Evolutionary conservation across 148 eudicot genomes (phyloP).

Genomic region (Simmondsia chinensis): DNA sequence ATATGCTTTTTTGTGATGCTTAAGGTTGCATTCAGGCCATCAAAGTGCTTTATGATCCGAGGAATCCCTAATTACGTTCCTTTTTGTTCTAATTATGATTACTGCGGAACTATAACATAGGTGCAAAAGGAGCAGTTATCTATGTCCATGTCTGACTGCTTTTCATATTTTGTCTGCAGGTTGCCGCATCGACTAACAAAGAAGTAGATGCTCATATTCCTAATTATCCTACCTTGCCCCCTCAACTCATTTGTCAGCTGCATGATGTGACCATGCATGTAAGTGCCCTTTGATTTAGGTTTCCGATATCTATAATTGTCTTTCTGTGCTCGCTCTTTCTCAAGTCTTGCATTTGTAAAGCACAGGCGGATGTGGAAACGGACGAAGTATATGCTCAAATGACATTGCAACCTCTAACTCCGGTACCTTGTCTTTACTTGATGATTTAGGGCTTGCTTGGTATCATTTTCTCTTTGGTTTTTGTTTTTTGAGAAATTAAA

Average conservation of each 20-base stretch:
- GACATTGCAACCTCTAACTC: conserved; percentile 69
- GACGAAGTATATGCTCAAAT: conserved; percentile 49
- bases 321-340: conserved; percentile 6
- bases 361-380: conserved; percentile 43
- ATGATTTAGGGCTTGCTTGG: too few species aligned
- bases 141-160: neutral
- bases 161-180: conserved; percentile 18
- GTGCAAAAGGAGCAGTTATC: too few species aligned
- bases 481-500: too few species aligned
- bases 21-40: too few species aligned
- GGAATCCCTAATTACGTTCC: too few species aligned
- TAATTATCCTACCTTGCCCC: conserved; percentile 29
- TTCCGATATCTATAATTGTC: neutral
- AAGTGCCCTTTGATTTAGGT: conserved; percentile 2
- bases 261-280: conserved; percentile 43
- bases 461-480: neutral
- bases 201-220: conserved; percentile 29
- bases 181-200: conserved; percentile 31
- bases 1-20: too few species aligned
- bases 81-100: too few species aligned
- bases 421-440: conserved; percentile 25
- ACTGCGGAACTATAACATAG: too few species aligned
- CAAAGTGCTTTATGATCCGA: too few species aligned
- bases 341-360: conserved; percentile 7
- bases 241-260: conserved; percentile 42